Evolutionary conservation across 371 early-diverging fungal species (phyloP).

Genomic region (Zopfochytrium polystomum): DNA sequence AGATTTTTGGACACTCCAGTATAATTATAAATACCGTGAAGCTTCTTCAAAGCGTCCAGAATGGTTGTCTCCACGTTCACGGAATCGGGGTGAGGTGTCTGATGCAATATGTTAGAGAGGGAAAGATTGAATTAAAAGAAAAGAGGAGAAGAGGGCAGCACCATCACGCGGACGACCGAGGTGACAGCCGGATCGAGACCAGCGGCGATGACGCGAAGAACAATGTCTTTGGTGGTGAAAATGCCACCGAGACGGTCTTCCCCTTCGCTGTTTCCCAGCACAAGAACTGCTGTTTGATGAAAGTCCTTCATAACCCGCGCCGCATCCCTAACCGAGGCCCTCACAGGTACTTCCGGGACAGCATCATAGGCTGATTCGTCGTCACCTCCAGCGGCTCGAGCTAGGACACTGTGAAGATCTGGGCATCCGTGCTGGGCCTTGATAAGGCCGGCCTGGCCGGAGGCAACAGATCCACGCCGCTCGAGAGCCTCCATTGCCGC

Average conservation of each 20-base stretch:
- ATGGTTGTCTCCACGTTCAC: constrained; percentile 77
- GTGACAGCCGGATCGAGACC: constrained; percentile 86
- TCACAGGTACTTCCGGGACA: constrained; percentile 70
- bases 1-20: neutral
- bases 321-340: constrained; percentile 84
- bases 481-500: constrained; percentile 92
- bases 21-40: constrained; percentile 68
- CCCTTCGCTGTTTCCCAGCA: constrained; percentile 63
- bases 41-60: constrained; percentile 89
- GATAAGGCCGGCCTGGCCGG: constrained; percentile 41
- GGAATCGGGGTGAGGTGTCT: constrained; percentile 96
- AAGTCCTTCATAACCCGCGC: constrained; percentile 82
- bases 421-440: constrained; percentile 63
- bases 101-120: neutral
- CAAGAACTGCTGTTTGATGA: constrained; percentile 87
- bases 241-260: constrained; percentile 81
- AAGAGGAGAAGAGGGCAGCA: constrained; percentile 2
- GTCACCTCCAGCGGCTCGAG: constrained; percentile 6
- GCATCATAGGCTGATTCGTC: constrained; percentile 1
- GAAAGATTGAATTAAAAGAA: neutral
- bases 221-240: constrained; percentile 95
- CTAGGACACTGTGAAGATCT: constrained; percentile 72
- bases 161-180: constrained; percentile 92
- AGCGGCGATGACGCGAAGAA: constrained; percentile 93
- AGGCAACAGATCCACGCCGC: constrained; percentile 49